Conservation (phyloP, 2,329 filamentous ascomycete species). For the Mycosphaerella arachidis region DNA sequence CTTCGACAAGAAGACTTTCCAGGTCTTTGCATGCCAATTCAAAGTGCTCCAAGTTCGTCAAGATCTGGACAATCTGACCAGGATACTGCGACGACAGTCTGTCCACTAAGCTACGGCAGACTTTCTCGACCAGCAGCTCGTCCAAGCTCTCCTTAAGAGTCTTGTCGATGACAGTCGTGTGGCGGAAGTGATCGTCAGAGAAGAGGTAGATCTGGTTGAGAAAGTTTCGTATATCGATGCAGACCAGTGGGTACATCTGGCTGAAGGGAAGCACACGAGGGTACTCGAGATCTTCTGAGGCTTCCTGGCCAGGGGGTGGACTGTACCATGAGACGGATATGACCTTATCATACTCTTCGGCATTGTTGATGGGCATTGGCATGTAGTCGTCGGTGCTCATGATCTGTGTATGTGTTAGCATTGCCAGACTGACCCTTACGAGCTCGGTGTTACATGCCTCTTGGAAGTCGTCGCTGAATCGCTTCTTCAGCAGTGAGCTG, state of each 20-base stretch:
- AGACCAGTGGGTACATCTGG: conserved; percentile 97
- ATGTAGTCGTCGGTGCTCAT: conserved; percentile 96
- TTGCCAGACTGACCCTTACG: not conserved
- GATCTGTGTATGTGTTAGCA: conserved; percentile 41
- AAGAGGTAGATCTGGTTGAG: conserved; percentile 98
- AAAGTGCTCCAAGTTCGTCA: conserved; percentile 97
- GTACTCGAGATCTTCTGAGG: conserved; percentile 69
- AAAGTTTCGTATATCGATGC: conserved; percentile 96
- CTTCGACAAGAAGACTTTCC: conserved; percentile 78
- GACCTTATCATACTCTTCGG: conserved; percentile 91
- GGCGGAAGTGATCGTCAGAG: conserved; percentile 90
- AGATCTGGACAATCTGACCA: conserved; percentile 95
- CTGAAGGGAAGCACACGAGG: conserved; percentile 96
- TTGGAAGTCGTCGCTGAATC: conserved; percentile 93
- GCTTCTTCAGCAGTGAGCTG: conserved; percentile 79
- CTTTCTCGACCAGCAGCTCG: conserved; percentile 85
- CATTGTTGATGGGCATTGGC: conserved; percentile 93
- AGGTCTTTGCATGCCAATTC: conserved; percentile 88
- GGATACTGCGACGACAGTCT: conserved; percentile 87
- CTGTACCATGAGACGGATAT: conserved; percentile 95
- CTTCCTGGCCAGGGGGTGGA: conserved; percentile 61
- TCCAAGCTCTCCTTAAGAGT: conserved; percentile 86
- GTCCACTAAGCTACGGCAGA: conserved; percentile 85
- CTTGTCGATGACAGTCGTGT: conserved; percentile 84
- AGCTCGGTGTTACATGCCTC: conserved; percentile 53